These are phyloP conservation scores for Rhodamnia rubescens DNA, from an alignment of 345 rosid species.

Conservation along the genomic window DNA sequence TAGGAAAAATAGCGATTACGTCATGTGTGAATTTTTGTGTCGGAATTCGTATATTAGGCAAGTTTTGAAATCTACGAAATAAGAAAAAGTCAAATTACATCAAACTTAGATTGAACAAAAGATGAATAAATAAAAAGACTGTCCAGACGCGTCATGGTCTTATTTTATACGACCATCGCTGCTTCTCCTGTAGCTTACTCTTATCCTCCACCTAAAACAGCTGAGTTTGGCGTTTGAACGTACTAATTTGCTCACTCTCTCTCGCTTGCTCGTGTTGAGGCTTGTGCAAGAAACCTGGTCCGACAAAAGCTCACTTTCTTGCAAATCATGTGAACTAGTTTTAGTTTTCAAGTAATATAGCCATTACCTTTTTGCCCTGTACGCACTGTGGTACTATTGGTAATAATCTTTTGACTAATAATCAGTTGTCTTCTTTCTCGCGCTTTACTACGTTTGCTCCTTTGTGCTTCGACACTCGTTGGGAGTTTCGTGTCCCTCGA, in stretches of 20 bases:
- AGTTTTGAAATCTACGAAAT: neutral
- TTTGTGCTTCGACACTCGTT: too few species aligned
- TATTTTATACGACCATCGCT: neutral
- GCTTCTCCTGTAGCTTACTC: neutral
- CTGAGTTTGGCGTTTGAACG: neutral
- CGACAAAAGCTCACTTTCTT: neutral
- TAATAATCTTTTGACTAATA: neutral
- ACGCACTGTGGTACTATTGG: neutral
- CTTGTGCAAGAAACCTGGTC: neutral
- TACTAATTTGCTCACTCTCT: neutral
- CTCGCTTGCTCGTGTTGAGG: neutral
- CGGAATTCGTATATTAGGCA: neutral
- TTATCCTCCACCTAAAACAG: neutral
- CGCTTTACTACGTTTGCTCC: neutral
- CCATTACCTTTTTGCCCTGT: neutral
- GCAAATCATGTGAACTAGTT: neutral
- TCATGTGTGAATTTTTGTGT: neutral
- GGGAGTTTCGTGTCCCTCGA: too few species aligned
- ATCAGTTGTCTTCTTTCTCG: neutral
- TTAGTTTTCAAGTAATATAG: neutral
- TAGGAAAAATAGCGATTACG: neutral
- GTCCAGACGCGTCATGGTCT: neutral
- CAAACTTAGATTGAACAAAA: neutral
- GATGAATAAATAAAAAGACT: fast-evolving
- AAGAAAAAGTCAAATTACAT: neutral